Evolutionary conservation across 805 yeast genomes (phyloP), one percentile per base, ranked within the genome.

Genomic region (Ogataea angusta): DNA sequence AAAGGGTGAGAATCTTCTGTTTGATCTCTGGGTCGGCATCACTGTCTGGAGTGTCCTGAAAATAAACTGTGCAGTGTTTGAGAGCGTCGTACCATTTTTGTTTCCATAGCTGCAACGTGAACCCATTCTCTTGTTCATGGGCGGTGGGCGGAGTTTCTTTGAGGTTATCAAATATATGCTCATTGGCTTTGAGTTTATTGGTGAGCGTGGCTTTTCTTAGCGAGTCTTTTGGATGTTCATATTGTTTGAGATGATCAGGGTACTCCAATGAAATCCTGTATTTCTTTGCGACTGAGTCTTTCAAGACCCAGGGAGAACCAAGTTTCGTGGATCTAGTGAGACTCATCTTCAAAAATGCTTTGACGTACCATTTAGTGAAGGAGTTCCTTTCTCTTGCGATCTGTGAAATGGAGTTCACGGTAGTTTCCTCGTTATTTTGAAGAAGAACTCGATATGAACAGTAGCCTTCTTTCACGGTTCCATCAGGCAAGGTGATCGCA

Each of bases 221-320:
- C 6, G 40, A 34, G 3, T 45, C 46, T 12, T 40, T 47, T 3
- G 27, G 21, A 13, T 43, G 32, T 36, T 53, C 54, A 35, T 42
- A 59, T 22, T 67, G 70, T 43, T 66, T 67, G 41, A 81, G 62
- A 41, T 78, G 75, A 5, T 73, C 69, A 1, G 87, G 87, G 49
- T 72, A 74, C 28, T 72, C 80, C 13, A 70, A 67, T 9, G 82
- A 74, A 14, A 87, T 84, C 49, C 85, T 66, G 59, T 81, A 87
- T 52, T 73, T 73, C 41, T 69, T 70, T 0, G 93, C 93, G 60
- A 77, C 87, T 49, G 82, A 80, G 18, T 77, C 79, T 57, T 82
- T 85, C 12, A 93, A 93, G 15, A 91, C 80, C 98, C 98, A 93
- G 3, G 98, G 98, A 3, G 97, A 91, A 3, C 98, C 97, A 30